phyloP scores from a whole-genome alignment of 179 eudicot species.

The Monotropa hypopitys region DNA sequence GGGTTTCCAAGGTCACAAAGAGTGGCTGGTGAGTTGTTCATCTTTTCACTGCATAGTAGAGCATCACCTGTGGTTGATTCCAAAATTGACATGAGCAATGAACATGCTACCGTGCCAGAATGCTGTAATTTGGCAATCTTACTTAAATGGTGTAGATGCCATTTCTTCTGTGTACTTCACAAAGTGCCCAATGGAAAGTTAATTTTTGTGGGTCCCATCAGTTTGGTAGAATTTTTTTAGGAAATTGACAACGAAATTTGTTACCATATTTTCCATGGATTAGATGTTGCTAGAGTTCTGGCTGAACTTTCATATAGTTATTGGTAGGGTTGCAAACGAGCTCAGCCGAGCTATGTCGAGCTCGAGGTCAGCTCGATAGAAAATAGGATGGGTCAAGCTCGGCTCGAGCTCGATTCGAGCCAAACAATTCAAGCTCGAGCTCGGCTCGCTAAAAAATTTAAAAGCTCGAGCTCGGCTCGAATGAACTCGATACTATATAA shows the following conservation, averaged over 20 bases:
- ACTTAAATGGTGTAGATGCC: neutral
- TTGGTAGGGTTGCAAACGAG: too few species aligned
- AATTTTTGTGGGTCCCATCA: neutral
- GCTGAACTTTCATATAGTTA: neutral
- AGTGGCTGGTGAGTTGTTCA: constrained; percentile 64
- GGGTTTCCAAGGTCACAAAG: constrained; percentile 48
- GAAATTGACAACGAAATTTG: neutral
- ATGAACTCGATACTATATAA: too few species aligned
- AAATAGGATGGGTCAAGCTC: too few species aligned
- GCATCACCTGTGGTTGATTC: neutral
- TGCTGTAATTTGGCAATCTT: neutral
- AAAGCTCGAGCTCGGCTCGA: too few species aligned
- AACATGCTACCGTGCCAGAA: neutral
- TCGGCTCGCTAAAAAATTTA: too few species aligned
- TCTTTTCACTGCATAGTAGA: neutral
- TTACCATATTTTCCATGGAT: neutral
- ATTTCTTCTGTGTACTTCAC: neutral
- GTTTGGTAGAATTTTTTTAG: neutral
- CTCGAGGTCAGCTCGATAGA: too few species aligned
- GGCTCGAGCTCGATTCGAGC: too few species aligned
- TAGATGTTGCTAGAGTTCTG: neutral
- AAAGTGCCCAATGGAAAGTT: neutral
- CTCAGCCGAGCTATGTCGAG: too few species aligned
- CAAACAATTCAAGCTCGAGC: too few species aligned
- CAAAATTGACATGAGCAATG: neutral